Evolutionary conservation across 2,329 filamentous ascomycete genomes (phyloP), one percentile per base, ranked within the genome.

Genomic region (Exophiala mesophila): DNA sequence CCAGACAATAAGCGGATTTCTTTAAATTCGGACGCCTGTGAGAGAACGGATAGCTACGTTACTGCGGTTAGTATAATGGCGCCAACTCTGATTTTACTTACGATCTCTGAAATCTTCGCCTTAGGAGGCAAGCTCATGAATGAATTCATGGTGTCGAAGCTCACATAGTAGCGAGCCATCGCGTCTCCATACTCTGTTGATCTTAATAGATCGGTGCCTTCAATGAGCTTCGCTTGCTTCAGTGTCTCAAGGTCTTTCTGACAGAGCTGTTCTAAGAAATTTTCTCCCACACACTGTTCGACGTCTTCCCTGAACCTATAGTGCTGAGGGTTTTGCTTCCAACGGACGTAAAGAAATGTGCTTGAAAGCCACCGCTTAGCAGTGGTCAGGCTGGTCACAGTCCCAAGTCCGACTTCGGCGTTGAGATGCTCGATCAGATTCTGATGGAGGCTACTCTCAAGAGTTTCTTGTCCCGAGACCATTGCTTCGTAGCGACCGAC

Each of bases 381-480:
- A 0, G 80, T 77, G 1, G 71, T 59, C 0, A 82, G 59, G 52
- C 82, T 74, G 4, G 67, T 74, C 40, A 94, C 79, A 0, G 84
- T 88, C 0, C 83, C 82, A 1, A 94, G 69, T 1, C 82, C 82
- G 35, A 90, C 83, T 57, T 94, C 87, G 2, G 87, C 87, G 57
- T 94, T 94, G 31, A 94, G 63, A 56, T 94, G 86, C 51, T 90
- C 85, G 36, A 89, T 82, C 1, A 94, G 65, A 53, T 90, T 88
- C 19, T 79, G 68, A 62, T 94, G 87, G 5, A 94, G 68, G 13
- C 76, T 79, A 61, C 87, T 94, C 59, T 94, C 88, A 1, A 94
- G 65, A 2, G 78, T 68, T 49, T 90, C 82, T 40, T 81, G 72
- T 1, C 85, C 85, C 1, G 82, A 81, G 1, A 86, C 77, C 68